Evolutionary conservation across 2,329 filamentous ascomycete species (phyloP), one percentile per base, ranked within the genome.

Genomic region (Ascochyta rabiei): DNA sequence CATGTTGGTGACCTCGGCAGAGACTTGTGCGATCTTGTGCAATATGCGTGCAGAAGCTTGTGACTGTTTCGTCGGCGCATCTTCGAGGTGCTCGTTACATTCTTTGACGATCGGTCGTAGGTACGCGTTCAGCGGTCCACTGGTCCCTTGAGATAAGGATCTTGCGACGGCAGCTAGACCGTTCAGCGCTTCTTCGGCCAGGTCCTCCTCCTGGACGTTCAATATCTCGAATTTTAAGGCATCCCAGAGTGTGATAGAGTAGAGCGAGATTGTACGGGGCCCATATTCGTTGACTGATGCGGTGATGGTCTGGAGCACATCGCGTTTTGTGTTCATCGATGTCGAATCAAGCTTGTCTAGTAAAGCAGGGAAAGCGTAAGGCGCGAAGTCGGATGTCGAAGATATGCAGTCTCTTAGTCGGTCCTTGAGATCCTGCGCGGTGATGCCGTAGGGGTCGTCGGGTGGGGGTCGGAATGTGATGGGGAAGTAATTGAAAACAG

Each of bases 401-500:
- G 86, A 79, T 54, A 89, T 85, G 67, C 86, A 89, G 38, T 84
- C 82, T 58, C 85, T 80, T 13, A 89, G 70, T 24, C 86, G 80
- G 46, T 83, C 80, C 65, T 89, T 89, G 53, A 89, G 71, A 63
- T 89, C 84, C 62, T 89, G 86, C 2, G 86, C 84, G 2, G 86
- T 89, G 57, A 89, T 88, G 1, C 85, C 84, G 57, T 88, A 89
- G 1, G 86, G 86, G 65, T 89, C 86, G 60, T 88, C 86, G 10
- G 86, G 86, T 1, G 86, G 87, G 10, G 86, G 86, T 64, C 84
- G 82, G 73, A 89, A 89, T 0, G 86, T 89, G 61, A 89, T 89
- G 0, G 86, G 86, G 67, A 89, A 89, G 70, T 89, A 89, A 64
- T 88, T 88, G 73, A 88, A 89, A 16, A 87, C 86, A 3, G 86